These are phyloP conservation scores for Globisporangium orthogonon DNA, from an alignment of 352 stramenopile genomes.

Conservation along the genomic window DNA sequence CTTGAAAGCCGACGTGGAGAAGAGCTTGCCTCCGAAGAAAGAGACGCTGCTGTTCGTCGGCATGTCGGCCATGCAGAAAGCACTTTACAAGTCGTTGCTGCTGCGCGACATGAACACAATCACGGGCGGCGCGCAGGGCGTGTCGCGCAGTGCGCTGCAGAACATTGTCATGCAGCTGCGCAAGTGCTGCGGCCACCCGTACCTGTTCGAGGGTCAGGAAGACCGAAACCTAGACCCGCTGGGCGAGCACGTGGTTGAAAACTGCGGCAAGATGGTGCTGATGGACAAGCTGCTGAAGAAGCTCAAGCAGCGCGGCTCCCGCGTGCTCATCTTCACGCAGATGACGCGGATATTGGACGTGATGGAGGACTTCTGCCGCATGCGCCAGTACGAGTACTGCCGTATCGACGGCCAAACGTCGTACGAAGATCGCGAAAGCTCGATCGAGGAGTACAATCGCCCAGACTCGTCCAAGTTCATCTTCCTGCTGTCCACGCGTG, in stretches of 20 bases:
- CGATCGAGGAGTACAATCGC: conserved; percentile 94
- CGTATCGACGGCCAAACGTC: conserved; percentile 87
- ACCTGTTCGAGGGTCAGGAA: conserved; percentile 94
- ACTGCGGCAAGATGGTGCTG: conserved; percentile 97
- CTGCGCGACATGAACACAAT: conserved; percentile 94
- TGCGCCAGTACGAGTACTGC: conserved; percentile 88
- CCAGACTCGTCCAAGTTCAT: conserved; percentile 95
- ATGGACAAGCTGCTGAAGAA: conserved; percentile 91
- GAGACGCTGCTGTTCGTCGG: conserved; percentile 93
- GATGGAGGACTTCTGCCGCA: conserved; percentile 94
- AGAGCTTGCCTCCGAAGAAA: conserved; percentile 96
- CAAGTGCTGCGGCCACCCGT: conserved; percentile 90
- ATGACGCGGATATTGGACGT: conserved; percentile 93
- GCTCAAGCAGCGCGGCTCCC: conserved; percentile 83
- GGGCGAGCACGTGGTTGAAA: conserved; percentile 96
- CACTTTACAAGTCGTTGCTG: conserved; percentile 95
- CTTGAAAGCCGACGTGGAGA: conserved; percentile 99
- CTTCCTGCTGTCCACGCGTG: conserved; percentile 96
- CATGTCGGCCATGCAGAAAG: conserved; percentile 92
- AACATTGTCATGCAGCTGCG: conserved; percentile 88
- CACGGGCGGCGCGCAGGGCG: conserved; percentile 50
- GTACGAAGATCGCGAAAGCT: conserved; percentile 79
- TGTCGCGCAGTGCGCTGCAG: conserved; percentile 75
- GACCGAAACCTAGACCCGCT: conserved; percentile 91
- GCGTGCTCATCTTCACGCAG: conserved; percentile 91